A percentile compares a stretch with the other conserved stretches of the same genome.
These are phyloP conservation scores for Oehlia diaphana DNA, from an alignment of 192 early-diverging fungal species.

Conservation along the genomic window DNA sequence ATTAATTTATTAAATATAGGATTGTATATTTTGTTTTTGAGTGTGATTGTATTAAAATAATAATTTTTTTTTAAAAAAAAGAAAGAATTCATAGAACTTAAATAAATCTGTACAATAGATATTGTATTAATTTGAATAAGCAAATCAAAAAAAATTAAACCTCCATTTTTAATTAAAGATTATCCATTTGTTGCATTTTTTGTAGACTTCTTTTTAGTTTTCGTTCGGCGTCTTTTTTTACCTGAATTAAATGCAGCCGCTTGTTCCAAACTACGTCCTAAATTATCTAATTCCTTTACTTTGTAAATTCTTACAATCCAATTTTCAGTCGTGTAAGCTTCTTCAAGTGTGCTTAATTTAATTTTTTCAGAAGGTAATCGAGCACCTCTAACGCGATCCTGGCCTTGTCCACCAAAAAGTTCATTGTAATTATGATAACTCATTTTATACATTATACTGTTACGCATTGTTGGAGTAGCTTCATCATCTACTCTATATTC, in stretches of 20 bases:
- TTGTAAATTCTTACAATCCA: slow-evolving; percentile 99
- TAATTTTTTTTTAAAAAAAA: no score
- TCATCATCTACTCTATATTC: slow-evolving; percentile 92
- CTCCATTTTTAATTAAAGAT: neutral
- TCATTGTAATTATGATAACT: slow-evolving; percentile 94
- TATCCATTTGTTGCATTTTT: neutral
- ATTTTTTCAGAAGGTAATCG: slow-evolving; percentile 76
- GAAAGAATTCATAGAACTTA: no score
- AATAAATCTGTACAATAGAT: no score
- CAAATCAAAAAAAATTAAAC: no score
- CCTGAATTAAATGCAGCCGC: slow-evolving; percentile 60
- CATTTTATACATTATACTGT: slow-evolving; percentile 97
- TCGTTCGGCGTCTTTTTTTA: slow-evolving; percentile 25
- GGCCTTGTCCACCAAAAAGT: slow-evolving; percentile 71
- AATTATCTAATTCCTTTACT: slow-evolving; percentile 93
- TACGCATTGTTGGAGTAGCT: slow-evolving; percentile 87
- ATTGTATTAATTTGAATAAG: no score
- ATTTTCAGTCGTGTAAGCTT: slow-evolving; percentile 92
- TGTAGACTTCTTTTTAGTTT: neutral
- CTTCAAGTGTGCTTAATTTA: slow-evolving; percentile 83
- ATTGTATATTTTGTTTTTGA: no score
- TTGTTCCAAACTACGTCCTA: slow-evolving; percentile 76
- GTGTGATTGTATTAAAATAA: no score
- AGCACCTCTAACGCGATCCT: slow-evolving; percentile 86
- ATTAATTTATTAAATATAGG: no score